Percentiles rank a stretch among this genome's conserved stretches.
These are phyloP conservation scores for Emiliania huxleyi DNA, from an alignment of 78 protist genomes.

Conservation along the genomic window DNA sequence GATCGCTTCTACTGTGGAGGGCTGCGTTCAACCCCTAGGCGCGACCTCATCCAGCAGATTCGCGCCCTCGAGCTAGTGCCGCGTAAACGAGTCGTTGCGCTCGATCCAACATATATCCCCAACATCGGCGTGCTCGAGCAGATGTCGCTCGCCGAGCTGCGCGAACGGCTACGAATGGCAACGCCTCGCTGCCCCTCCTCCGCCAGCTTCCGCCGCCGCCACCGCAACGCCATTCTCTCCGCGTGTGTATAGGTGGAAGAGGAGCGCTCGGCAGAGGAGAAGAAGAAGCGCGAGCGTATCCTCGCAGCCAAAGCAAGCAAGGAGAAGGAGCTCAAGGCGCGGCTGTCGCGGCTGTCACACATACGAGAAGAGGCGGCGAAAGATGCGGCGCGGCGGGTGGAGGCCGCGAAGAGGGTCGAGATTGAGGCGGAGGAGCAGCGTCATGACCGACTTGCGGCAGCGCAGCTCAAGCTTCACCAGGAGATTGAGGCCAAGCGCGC, in stretches of 20 bases:
- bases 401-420: neutral
- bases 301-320: neutral
- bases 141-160: slow-evolving; percentile 43
- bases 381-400: neutral
- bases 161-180: slow-evolving; percentile 29
- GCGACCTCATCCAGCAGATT: slow-evolving; percentile 46
- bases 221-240: too few relatives aligned
- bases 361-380: slow-evolving; percentile 13
- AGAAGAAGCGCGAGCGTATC: slow-evolving; percentile 12
- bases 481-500: neutral
- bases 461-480: neutral
- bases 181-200: too few relatives aligned
- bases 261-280: neutral
- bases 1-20: too few relatives aligned
- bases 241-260: too few relatives aligned
- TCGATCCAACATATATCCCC: slow-evolving; percentile 42
- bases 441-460: neutral
- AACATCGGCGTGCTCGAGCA: slow-evolving; percentile 35
- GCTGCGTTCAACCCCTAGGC: too few relatives aligned
- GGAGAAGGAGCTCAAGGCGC: neutral
- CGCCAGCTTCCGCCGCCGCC: too few relatives aligned
- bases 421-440: neutral
- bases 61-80: slow-evolving; percentile 55
- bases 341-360: neutral
- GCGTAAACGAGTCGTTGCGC: neutral